Base-by-base conservation (phyloP, 257 asterid genomes). In the Scutellaria barbata region DNA sequence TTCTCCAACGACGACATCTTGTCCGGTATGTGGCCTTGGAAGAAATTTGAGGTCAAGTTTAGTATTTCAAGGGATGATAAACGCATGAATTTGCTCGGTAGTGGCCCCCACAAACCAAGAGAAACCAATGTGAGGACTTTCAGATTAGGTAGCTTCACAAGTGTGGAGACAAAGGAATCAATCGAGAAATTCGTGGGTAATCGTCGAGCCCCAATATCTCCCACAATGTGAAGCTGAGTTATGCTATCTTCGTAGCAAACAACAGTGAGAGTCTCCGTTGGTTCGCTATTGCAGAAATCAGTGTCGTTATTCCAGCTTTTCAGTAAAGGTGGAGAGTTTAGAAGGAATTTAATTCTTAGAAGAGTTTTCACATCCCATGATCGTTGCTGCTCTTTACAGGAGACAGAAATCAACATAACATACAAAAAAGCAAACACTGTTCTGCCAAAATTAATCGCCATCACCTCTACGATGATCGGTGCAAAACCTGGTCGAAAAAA, bases 71-170 rank as follows among this genome's bases (percentile, higher is more conserved):
- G 74, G 4, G 92, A 84, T 8, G 87, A 83, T 55, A 90, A 60
- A 22, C 79, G 86, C n/a, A 78, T 64, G 43, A 87, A 61, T 25
- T 82, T 76, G 25, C 69, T 73, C 11, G 97, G 91, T 14, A 93
- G 73, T 1, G 76, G 80, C 7, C 98, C 97, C 94, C 94, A 89
- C 67, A 93, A 76, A 45, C 98, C 98, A 54, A 90, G 83, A 76
- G 94, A 93, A 68, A 87, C 92, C 79, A 90, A 76, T 46, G 76
- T 84, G 62, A 93, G 95, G 82, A 93, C 98, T 80, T 88, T 89
- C 79, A 93, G 71, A 72, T 79, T 76, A 0, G 88, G 86, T 66
- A 93, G 86, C 73, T 56, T 82, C 60, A 72, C 79, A 8, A 93
- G 88, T 5, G 88, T 66, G 7, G 85, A 69, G 17, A 86, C 71